phyloP scores from a whole-genome alignment of 768 basidiomycete species.

The Suillus weaverae region DNA sequence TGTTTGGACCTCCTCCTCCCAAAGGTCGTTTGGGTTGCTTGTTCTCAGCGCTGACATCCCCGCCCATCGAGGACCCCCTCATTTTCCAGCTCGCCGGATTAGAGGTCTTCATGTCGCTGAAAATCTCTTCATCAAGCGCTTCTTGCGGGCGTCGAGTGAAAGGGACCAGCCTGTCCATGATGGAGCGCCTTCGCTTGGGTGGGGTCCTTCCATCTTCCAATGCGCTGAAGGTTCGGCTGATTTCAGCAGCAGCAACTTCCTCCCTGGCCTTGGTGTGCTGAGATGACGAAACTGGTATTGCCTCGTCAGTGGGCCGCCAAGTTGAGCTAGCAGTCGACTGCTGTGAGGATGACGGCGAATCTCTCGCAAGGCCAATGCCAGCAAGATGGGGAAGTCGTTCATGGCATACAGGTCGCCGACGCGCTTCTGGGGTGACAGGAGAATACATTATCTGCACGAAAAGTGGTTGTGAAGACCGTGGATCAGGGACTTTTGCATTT shows the following conservation, averaged over 20 bases:
- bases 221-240: constrained; percentile 5
- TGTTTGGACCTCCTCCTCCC: constrained; percentile 16
- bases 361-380: not conserved
- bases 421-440: not conserved
- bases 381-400: constrained; percentile 5
- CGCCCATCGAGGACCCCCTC: not conserved
- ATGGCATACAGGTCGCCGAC: not conserved
- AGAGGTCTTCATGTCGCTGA: constrained; percentile 23
- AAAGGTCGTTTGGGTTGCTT: not conserved
- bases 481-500: not conserved
- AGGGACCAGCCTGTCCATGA: constrained; percentile 18
- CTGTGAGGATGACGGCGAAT: not conserved
- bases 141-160: constrained; percentile 14
- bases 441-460: not conserved
- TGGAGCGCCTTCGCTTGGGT: constrained; percentile 9
- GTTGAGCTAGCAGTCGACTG: constrained; percentile 3
- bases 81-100: constrained; percentile 13
- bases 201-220: constrained; percentile 14
- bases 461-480: not conserved
- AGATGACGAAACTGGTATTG: not conserved
- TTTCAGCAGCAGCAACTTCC: constrained; percentile 2
- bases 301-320: not conserved
- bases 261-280: not conserved
- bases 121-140: constrained; percentile 24
- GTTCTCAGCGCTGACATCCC: not conserved